Percentiles rank a stretch among this genome's conserved stretches.
Evolutionary conservation across 1,284 basidiomycete species (phyloP).

Genomic region (Pholiota adiposa): DNA sequence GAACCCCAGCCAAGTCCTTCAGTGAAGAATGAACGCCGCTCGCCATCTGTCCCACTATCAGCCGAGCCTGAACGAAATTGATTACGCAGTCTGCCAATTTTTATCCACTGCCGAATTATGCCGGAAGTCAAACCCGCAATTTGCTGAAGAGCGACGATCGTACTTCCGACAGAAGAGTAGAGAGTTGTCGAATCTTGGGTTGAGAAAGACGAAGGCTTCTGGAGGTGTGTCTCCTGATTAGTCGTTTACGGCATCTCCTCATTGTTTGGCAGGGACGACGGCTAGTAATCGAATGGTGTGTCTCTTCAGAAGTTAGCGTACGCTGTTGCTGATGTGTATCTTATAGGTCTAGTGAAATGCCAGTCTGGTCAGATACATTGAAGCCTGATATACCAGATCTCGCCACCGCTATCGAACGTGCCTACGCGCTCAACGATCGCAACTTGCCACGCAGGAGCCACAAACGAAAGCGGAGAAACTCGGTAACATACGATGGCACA

Average conservation of each 20-base stretch:
- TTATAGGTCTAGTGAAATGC: constrained; percentile 28
- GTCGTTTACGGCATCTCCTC: background rate
- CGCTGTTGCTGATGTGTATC: background rate
- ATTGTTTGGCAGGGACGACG: constrained; percentile 30
- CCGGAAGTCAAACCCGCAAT: constrained; percentile 23
- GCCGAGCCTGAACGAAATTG: constrained; percentile 21
- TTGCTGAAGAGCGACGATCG: constrained; percentile 22
- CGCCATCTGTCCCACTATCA: constrained; percentile 6
- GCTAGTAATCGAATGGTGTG: constrained; percentile 35
- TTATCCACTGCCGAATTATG: constrained; percentile 32
- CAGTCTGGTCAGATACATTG: constrained; percentile 37
- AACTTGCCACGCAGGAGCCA: background rate
- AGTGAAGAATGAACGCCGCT: constrained; percentile 12
- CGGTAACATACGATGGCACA: background rate
- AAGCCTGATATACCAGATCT: constrained; percentile 21
- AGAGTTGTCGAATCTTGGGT: constrained; percentile 22
- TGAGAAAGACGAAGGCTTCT: constrained; percentile 26
- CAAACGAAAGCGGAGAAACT: background rate
- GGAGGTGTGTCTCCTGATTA: constrained; percentile 10
- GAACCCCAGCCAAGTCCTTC: background rate
- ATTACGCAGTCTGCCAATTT: constrained; percentile 28
- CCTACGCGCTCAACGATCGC: constrained; percentile 12
- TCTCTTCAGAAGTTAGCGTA: background rate
- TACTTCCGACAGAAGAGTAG: constrained; percentile 24
- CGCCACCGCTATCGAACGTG: constrained; percentile 14